Percentiles rank a stretch among this genome's conserved stretches.
phyloP scores from a whole-genome alignment of 2,329 filamentous ascomycete species.

The Cladosporium cucumerinum region DNA sequence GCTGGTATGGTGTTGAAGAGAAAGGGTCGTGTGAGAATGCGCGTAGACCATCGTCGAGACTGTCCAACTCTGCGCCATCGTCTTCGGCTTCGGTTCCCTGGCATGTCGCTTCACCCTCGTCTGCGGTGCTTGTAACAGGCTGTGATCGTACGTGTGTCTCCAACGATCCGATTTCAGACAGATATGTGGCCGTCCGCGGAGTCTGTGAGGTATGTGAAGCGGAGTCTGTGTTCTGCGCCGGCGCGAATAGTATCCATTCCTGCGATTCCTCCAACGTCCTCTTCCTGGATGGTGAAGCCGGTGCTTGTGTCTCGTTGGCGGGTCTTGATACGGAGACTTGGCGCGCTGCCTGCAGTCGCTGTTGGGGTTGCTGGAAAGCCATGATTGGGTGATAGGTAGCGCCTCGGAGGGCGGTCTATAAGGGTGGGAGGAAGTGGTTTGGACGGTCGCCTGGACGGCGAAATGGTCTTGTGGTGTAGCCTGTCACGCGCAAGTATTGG shows the following conservation, averaged over 20 bases:
- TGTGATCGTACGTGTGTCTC: conserved; percentile 63
- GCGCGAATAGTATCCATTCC: conserved; percentile 94
- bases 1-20: conserved; percentile 43
- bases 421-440: neutral
- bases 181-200: conserved; percentile 64
- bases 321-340: conserved; percentile 23
- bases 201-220: conserved; percentile 65
- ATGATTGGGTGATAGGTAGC: conserved; percentile 20
- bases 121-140: conserved; percentile 41
- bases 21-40: conserved; percentile 72
- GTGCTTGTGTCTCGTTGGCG: conserved; percentile 15
- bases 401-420: conserved; percentile 12
- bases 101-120: conserved; percentile 33
- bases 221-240: conserved; percentile 50
- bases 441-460: neutral
- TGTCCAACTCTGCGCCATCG: conserved; percentile 81
- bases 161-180: conserved; percentile 78
- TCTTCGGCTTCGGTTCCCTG: conserved; percentile 38
- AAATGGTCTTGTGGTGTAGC: conserved; percentile 3
- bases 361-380: conserved; percentile 35
- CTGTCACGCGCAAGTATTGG: conserved; percentile 4
- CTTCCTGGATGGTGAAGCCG: conserved; percentile 39
- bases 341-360: conserved; percentile 28
- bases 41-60: conserved; percentile 84
- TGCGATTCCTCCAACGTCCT: conserved; percentile 66